Percentiles rank a stretch among this genome's conserved stretches.
phyloP scores from a whole-genome alignment of 495 filamentous ascomycete genomes.

The Tuber microsphaerosporum region DNA sequence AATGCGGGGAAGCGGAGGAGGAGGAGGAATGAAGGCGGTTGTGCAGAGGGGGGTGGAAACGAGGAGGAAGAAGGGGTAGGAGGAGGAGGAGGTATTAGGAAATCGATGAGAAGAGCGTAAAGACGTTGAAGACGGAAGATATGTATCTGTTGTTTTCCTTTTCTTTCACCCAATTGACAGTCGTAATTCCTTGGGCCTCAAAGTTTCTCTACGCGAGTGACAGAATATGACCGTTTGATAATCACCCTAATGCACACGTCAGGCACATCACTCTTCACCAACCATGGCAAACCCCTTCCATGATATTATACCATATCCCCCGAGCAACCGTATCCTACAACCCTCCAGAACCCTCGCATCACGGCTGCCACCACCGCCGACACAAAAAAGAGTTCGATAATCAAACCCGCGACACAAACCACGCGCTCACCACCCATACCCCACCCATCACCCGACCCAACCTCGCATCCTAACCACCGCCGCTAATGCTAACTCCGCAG shows the following conservation, averaged over 20 bases:
- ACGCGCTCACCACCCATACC: not conserved
- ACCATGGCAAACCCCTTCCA: not conserved
- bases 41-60: not conserved
- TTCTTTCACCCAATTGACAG: not conserved
- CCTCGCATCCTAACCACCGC: not conserved
- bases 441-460: not conserved
- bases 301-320: not conserved
- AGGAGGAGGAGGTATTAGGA: not conserved
- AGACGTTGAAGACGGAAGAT: not conserved
- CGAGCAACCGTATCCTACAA: not conserved
- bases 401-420: not conserved
- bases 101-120: not conserved
- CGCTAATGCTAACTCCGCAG: not conserved
- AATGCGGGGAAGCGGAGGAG: not conserved
- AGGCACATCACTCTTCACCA: not conserved
- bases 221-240: not conserved
- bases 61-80: not conserved
- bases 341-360: not conserved
- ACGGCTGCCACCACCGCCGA: not conserved
- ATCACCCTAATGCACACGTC: not conserved
- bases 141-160: not conserved
- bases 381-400: not conserved
- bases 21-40: not conserved
- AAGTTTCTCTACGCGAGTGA: not conserved
- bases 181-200: not conserved